These are phyloP conservation scores for Kuraishia molischiana DNA, from an alignment of 805 yeast genomes.

Conservation along the genomic window DNA sequence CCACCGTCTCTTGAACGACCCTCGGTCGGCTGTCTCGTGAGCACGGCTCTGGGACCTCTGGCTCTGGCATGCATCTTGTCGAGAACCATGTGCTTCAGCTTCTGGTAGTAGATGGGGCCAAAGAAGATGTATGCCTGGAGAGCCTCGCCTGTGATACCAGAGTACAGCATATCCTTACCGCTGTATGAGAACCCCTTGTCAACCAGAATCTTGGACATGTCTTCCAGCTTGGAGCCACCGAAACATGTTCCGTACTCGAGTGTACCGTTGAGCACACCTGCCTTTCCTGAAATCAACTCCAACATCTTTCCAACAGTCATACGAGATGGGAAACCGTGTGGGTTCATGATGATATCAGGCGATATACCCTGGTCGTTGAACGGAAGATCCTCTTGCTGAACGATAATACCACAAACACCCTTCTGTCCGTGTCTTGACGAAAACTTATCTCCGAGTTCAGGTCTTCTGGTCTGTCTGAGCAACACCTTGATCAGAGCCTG, in stretches of 20 bases:
- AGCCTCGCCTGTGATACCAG: slow-evolving; percentile 96
- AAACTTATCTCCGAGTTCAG: slow-evolving; percentile 95
- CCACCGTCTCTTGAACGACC: slow-evolving; percentile 99
- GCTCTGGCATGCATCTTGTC: slow-evolving; percentile 99
- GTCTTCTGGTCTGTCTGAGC: slow-evolving; percentile 91
- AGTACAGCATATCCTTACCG: slow-evolving; percentile 95
- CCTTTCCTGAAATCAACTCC: slow-evolving; percentile 92
- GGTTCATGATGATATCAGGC: slow-evolving; percentile 97
- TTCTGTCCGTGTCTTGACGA: slow-evolving; percentile 98
- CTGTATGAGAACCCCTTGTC: slow-evolving; percentile 90
- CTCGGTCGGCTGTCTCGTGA: slow-evolving; percentile 97
- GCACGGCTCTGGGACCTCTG: slow-evolving; percentile 96
- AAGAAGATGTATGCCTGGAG: slow-evolving; percentile 95
- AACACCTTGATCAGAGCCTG: slow-evolving; percentile 90
- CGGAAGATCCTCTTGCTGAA: slow-evolving; percentile 94
- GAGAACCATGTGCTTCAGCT: slow-evolving; percentile 96
- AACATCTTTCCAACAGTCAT: slow-evolving; percentile 99
- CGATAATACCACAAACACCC: slow-evolving; percentile 98
- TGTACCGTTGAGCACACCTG: slow-evolving; percentile 89
- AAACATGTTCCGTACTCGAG: slow-evolving; percentile 96
- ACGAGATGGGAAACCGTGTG: slow-evolving; percentile 99
- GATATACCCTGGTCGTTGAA: slow-evolving; percentile 85
- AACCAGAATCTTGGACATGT: slow-evolving; percentile 84
- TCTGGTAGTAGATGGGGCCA: slow-evolving; percentile 97
- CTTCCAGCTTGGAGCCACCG: slow-evolving; percentile 94